Conservation (phyloP, 2,329 filamentous ascomycete species). For the Seiridium cupressi region DNA sequence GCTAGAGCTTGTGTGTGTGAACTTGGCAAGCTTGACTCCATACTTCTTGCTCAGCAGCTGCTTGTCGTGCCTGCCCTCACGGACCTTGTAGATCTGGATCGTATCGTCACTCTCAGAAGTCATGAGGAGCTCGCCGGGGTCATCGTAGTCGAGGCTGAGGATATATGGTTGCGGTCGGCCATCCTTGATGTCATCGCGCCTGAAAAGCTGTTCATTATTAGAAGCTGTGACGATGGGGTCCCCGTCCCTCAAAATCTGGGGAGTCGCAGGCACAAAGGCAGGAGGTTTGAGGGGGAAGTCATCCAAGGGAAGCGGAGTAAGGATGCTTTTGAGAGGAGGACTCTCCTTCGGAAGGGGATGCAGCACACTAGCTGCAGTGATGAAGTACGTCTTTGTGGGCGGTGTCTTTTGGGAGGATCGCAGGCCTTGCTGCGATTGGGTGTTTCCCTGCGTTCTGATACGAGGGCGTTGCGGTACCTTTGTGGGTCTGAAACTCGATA, state of each 20-base stretch:
- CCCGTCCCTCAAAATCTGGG: background rate
- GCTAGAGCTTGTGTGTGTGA: slow-evolving; percentile 87
- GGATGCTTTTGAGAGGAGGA: background rate
- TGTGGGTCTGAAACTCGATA: slow-evolving; percentile 74
- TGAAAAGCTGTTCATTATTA: slow-evolving; percentile 49
- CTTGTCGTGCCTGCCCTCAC: slow-evolving; percentile 86
- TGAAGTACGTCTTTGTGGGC: background rate
- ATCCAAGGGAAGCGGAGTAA: background rate
- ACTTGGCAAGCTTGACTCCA: slow-evolving; percentile 88
- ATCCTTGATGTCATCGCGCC: slow-evolving; percentile 54
- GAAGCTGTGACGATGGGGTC: background rate
- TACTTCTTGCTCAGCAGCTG: slow-evolving; percentile 94
- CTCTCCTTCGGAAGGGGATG: background rate
- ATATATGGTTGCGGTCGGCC: slow-evolving; percentile 59
- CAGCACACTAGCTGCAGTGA: slow-evolving; percentile 6
- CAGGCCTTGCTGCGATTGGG: background rate
- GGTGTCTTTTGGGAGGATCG: background rate
- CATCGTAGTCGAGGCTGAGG: slow-evolving; percentile 93
- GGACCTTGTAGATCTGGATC: slow-evolving; percentile 92
- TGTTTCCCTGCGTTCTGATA: background rate
- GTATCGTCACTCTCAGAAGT: slow-evolving; percentile 92
- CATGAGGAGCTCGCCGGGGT: slow-evolving; percentile 89
- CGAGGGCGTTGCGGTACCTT: slow-evolving; percentile 57
- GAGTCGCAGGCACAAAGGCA: background rate
- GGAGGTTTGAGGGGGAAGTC: background rate